phyloP scores from a whole-genome alignment of 352 stramenopile genomes.

The Phytophthora kernoviae region DNA sequence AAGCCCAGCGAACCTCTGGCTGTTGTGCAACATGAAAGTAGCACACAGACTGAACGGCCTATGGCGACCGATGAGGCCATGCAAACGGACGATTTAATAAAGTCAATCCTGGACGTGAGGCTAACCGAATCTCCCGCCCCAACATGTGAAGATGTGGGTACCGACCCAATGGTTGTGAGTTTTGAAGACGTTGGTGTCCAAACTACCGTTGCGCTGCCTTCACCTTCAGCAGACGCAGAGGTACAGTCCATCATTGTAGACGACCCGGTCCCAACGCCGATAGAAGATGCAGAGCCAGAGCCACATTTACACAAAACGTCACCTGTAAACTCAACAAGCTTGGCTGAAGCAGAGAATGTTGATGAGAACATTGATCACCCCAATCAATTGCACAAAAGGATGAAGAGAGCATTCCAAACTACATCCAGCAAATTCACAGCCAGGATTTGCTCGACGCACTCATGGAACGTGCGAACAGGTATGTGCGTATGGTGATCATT shows the following conservation, averaged over 20 bases:
- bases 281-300: not conserved
- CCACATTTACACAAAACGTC: not conserved
- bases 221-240: constrained; percentile 13
- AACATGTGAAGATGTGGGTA: constrained; percentile 23
- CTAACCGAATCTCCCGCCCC: not conserved
- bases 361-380: not conserved
- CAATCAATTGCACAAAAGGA: not conserved
- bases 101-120: not conserved
- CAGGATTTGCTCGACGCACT: constrained; percentile 33
- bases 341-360: not conserved
- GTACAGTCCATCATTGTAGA: constrained; percentile 4
- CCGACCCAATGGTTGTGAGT: constrained; percentile 16
- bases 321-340: constrained; percentile 4
- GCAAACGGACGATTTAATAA: constrained; percentile 21
- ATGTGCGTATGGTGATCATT: constrained; percentile 3
- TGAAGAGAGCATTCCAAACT: constrained; percentile 21
- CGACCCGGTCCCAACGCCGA: not conserved
- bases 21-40: constrained; percentile 8
- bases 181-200: constrained; percentile 24
- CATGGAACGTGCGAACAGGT: constrained; percentile 41
- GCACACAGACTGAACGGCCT: constrained; percentile 19
- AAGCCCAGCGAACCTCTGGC: constrained; percentile 13
- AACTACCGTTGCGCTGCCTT: constrained; percentile 13
- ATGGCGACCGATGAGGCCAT: constrained; percentile 2
- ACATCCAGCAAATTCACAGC: constrained; percentile 33